A percentile compares a stretch with the other conserved stretches of the same genome.
Evolutionary conservation across 306 rosid genomes (phyloP).

Genomic region (Begonia loranthoides): DNA sequence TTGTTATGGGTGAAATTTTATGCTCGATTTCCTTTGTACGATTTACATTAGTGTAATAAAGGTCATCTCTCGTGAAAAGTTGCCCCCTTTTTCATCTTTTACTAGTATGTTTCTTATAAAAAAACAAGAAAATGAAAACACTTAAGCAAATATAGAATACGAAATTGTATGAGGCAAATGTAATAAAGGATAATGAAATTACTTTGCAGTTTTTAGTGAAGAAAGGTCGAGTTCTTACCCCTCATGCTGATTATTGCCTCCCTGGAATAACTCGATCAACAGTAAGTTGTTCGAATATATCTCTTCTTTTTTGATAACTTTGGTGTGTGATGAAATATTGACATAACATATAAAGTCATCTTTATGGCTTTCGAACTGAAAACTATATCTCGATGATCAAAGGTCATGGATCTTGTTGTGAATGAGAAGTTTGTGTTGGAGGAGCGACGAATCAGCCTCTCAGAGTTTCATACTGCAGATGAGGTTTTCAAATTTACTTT

Average conservation of each 20-base stretch:
- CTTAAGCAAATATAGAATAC: not conserved
- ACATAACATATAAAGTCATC: not conserved
- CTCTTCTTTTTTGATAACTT: not conserved
- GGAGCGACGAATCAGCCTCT: slow-evolving; percentile 72
- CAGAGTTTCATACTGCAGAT: slow-evolving; percentile 78
- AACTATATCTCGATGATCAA: slow-evolving; percentile 4
- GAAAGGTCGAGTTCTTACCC: slow-evolving; percentile 57
- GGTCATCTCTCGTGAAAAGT: too few species aligned
- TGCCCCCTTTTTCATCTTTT: too few species aligned
- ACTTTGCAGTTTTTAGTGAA: slow-evolving; percentile 57
- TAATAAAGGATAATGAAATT: too few species aligned
- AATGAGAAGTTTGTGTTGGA: slow-evolving; percentile 43
- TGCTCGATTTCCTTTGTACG: too few species aligned
- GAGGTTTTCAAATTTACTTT: slow-evolving; percentile 36
- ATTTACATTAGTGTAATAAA: too few species aligned
- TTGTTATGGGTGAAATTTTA: too few species aligned
- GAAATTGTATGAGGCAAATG: too few species aligned
- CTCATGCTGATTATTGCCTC: slow-evolving; percentile 84
- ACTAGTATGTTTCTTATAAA: too few species aligned
- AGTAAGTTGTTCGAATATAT: slow-evolving; percentile 26
- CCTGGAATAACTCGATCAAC: slow-evolving; percentile 83
- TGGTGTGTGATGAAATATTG: too few species aligned
- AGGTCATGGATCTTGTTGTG: slow-evolving; percentile 78
- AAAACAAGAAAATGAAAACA: too few species aligned
- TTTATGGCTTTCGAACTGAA: not conserved